Base-by-base conservation (phyloP, 129 eudicot species). In the Deinandra increscens region DNA sequence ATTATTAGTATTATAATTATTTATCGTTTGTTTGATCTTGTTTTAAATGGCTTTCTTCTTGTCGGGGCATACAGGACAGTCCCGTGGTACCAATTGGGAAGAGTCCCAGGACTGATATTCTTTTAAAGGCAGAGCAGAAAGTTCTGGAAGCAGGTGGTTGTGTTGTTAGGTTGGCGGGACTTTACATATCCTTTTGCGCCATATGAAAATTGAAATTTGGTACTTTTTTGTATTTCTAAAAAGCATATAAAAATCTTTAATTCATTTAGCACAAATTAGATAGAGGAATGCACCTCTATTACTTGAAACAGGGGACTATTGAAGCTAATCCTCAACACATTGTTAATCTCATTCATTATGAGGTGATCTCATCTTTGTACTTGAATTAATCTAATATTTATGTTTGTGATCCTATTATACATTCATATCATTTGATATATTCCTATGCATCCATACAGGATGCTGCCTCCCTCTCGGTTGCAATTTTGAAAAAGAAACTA, bases 111-210 rank as follows among this genome's bases (percentile, higher is more conserved):
- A 93, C 98, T 8, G 98, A 93, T 81, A 85, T 83, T 23, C 97
- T 93, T 78, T 81, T 93, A 43, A 83, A 77, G 75, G 87, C 95
- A 68, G 98, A 93, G 76, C 81, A 89, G 80, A 88, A 75, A 44
- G 96, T 84, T 31, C 55, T 88, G 66, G 96, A 89, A 29, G 75
- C 84, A 23, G 88, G 88, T 43, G 98, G 98, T 13, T 92, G 91
- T 79, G 96, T 88, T 51, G 83, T 93, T 70, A 83, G 98, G 83
- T 69, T 93, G 83, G 98, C 97, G 13, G 98, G 98, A 71, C 98
- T 93, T 65, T 93, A 93, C 71, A 92, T 92, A 92, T 92, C 96
- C 98, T 86, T 86, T 79, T 45, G 62, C 29, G 8, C 61, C 36
- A 41, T 45, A 45, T 59, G 18, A 66, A 48, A 36, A n/a, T 37